These are phyloP conservation scores for Yamadazyma spencermartinsiae DNA, from an alignment of 1,139 yeast genomes.

Conservation along the genomic window DNA sequence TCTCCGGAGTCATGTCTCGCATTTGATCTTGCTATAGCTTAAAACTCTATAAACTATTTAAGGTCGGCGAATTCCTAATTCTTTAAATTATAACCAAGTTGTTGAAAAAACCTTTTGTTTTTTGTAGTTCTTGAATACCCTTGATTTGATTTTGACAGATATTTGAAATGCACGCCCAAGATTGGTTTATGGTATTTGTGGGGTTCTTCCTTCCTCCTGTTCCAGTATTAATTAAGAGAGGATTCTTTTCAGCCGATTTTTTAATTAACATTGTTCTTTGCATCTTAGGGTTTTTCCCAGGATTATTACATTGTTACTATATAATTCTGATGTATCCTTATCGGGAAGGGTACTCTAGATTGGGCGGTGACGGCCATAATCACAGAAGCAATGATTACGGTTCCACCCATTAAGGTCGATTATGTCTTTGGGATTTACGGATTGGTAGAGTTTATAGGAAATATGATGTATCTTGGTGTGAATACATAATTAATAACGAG, in stretches of 20 bases:
- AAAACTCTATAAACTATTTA: too few species aligned
- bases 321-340: conserved; percentile 58
- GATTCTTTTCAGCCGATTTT: conserved; percentile 68
- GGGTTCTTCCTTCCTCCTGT: conserved; percentile 85
- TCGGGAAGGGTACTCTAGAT: conserved; percentile 30
- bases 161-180: conserved; percentile 60
- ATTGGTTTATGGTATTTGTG: conserved; percentile 74
- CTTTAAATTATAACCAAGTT: too few species aligned
- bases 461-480: too few species aligned
- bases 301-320: conserved; percentile 65
- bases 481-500: too few species aligned
- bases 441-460: too few species aligned
- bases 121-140: too few species aligned
- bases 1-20: too few species aligned
- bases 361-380: conserved; percentile 36
- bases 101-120: too few species aligned
- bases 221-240: conserved; percentile 78
- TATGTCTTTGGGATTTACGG: too few species aligned
- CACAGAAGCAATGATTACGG: conserved; percentile 30
- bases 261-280: conserved; percentile 75
- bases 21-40: too few species aligned
- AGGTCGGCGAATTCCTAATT: background rate
- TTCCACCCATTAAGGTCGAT: conserved; percentile 11
- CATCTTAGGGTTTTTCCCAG: conserved; percentile 80
- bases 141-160: too few species aligned